Base-by-base conservation (phyloP, 305 asterid genomes). In the Fraxinus sp. region DNA sequence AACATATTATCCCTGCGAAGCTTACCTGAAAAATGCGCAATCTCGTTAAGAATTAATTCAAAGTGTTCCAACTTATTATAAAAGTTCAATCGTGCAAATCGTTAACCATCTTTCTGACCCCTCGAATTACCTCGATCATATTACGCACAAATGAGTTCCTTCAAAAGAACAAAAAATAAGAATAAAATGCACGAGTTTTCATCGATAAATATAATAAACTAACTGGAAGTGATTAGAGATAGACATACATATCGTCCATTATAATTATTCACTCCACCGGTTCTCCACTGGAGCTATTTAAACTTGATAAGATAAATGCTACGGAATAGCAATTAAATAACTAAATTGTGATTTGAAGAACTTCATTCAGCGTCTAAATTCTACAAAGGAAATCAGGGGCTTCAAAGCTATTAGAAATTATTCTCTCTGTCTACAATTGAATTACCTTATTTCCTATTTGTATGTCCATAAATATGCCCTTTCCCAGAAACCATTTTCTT, bases 1-100 rank as follows among this genome's bases (percentile, higher is more conserved):
- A 3, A 71, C 22, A 24, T 14, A 16, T 80, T 81, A 84, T 88
- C 87, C 84, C 86, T 86, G 79, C 64, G 88, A 73, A 57, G 86
- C 86, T 87, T 90, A 79, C 94, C 97, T 92, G 88, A 86, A 85
- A 79, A 84, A 75, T 41, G 52, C 22, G 11, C 8, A 62, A 70
- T 13, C 76, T 70, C 9, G 13, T 11, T 28, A 70, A 30, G 30
- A 70, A 70, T 70, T 14, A 68, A 32, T 71, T 71, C 24, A 14
- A 13, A 11, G 76, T 8, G 39, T 70, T 70, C 75, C 75, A 70
- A 70, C 74, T 68, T 30, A 70, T 30, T 70, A 30, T 30, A 26
- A 5, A 70, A 30, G 22, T 26, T 30, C 20, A 30, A 68, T 70
- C 75, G 4, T 68, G 39, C 75, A 68, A 68, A 13, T 14, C 5